Conservation (phyloP, 371 early-diverging fungal species). For the Haplosporangium sp. region DNA sequence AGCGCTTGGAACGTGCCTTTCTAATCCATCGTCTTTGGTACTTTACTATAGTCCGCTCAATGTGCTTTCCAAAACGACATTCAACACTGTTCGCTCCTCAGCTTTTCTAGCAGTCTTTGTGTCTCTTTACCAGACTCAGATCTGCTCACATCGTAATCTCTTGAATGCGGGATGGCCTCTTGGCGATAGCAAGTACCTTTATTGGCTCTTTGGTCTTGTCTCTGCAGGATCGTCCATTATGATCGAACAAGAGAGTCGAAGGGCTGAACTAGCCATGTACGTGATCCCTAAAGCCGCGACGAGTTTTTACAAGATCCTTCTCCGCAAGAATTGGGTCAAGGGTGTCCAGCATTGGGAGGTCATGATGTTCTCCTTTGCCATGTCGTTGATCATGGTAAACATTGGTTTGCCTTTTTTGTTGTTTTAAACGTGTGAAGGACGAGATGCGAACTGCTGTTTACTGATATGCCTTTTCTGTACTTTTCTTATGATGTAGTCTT, state of each 20-base stretch:
- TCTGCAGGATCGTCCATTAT: slow-evolving; percentile 69
- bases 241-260: slow-evolving; percentile 74
- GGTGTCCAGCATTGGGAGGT: slow-evolving; percentile 69
- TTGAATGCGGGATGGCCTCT: slow-evolving; percentile 46
- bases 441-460: background rate
- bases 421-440: background rate
- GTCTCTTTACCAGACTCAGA: slow-evolving; percentile 66
- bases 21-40: background rate
- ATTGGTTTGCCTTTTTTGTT: background rate
- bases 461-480: background rate
- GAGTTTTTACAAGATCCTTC: slow-evolving; percentile 68
- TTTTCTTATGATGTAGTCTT: slow-evolving; percentile 52
- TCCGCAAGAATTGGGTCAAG: slow-evolving; percentile 67
- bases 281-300: slow-evolving; percentile 71
- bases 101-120: slow-evolving; percentile 74
- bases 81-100: slow-evolving; percentile 70
- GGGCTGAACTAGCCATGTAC: slow-evolving; percentile 78
- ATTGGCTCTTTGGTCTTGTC: slow-evolving; percentile 69
- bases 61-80: slow-evolving; percentile 60
- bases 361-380: slow-evolving; percentile 65
- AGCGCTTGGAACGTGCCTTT: background rate
- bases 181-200: slow-evolving; percentile 72
- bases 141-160: slow-evolving; percentile 71
- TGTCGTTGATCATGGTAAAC: slow-evolving; percentile 70
- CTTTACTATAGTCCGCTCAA: slow-evolving; percentile 56